These are phyloP conservation scores for Cydonia oblonga DNA, from an alignment of 331 rosid species.

Conservation along the genomic window DNA sequence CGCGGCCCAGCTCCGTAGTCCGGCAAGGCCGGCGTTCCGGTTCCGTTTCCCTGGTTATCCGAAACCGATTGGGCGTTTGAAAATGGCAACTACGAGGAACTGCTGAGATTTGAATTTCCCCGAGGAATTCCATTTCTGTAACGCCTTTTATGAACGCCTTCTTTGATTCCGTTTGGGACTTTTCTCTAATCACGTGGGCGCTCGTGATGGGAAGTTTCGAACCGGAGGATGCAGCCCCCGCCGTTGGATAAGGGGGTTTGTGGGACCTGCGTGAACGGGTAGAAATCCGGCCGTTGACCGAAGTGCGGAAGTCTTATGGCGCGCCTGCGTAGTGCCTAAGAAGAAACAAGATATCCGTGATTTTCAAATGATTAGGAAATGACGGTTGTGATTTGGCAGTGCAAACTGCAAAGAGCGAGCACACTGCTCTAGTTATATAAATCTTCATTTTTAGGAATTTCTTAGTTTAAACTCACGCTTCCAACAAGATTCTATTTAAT, in stretches of 20 bases:
- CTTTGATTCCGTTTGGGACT: too few relatives aligned
- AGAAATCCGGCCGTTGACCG: background rate
- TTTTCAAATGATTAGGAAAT: too few relatives aligned
- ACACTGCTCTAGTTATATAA: too few relatives aligned
- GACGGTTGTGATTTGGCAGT: too few relatives aligned
- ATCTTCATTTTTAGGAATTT: too few relatives aligned
- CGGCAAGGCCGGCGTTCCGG: background rate
- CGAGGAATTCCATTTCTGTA: background rate
- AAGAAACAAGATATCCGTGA: too few relatives aligned
- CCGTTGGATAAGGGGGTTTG: background rate
- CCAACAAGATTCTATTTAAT: too few relatives aligned
- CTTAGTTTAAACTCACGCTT: too few relatives aligned
- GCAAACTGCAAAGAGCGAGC: too few relatives aligned
- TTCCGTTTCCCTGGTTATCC: background rate
- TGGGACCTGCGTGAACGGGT: background rate
- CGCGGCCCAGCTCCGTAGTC: background rate
- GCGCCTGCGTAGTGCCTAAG: too few relatives aligned
- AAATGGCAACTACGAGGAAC: background rate
- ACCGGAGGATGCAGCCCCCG: background rate
- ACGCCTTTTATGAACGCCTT: background rate
- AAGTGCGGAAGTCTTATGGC: background rate
- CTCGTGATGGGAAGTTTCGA: background rate
- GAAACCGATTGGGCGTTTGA: background rate
- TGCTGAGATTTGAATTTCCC: background rate
- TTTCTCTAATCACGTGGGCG: too few relatives aligned